Evolutionary conservation across 768 basidiomycete species (phyloP), one percentile per base, ranked within the genome.

Genomic region (Termitomyces sp.): DNA sequence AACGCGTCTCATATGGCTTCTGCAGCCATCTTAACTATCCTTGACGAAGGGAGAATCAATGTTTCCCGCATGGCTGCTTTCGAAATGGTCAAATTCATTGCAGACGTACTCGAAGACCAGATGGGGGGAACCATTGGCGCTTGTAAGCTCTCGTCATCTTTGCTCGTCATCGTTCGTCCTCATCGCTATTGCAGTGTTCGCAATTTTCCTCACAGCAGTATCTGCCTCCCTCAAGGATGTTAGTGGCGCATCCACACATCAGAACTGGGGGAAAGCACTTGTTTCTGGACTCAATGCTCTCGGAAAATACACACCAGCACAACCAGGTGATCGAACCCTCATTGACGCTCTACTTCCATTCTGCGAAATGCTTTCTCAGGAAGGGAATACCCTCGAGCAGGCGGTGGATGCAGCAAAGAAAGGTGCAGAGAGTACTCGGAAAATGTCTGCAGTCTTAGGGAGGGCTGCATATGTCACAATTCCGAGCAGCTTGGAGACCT

Each of bases 51-150:
- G 29, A 59, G 59, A 35, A 53, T 76, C 3, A 48, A 67, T 9
- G 22, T 64, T 13, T 23, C 5, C 7, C 54, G 32, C 1, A 50
- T 58, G 11, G 46, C 42, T 52, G 64, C 65, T 1, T 53, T 60
- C 3, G 43, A 60, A 16, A 53, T 78, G 11, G 60, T 72, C 1
- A 49, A 59, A 33, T 50, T 53, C 16, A 57, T 78, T 35, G 76
- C 77, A 2, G 72, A 76, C 40, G 68, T 76, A 11, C 58, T 80
- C 15, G 82, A 83, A 58, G 71, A 76, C 52, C 70, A 63, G 18
- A 83, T 84, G 82, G 82, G 79, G 11, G 81, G 82, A 32, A 82
- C 82, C 1, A 76, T 76, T 22, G 82, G 82, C 13, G 80, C 80
- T 49, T 58, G 77, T 76, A 54, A 64, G 71, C 56, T 53, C 51